phyloP scores from a whole-genome alignment of 106 monocot genomes.

The Dendrobium chrysotoxum region DNA sequence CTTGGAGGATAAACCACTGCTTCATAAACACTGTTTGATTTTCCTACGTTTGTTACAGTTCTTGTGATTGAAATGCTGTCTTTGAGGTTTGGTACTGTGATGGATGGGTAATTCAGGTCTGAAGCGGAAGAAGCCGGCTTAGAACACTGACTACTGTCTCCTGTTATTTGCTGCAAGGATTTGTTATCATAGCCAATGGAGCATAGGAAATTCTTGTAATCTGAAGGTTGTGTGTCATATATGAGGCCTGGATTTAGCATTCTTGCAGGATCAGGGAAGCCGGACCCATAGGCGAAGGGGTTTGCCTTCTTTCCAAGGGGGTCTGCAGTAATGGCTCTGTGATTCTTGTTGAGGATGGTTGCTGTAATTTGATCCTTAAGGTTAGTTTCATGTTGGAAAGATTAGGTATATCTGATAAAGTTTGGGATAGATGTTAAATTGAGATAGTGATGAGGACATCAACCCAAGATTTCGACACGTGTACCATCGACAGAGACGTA shows the following conservation, averaged over 20 bases:
- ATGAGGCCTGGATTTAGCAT: conserved; percentile 70
- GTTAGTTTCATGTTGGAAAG: neutral
- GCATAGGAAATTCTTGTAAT: conserved; percentile 74
- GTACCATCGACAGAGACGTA: too few species aligned
- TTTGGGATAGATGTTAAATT: neutral
- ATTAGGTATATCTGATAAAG: neutral
- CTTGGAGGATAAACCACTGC: conserved; percentile 33
- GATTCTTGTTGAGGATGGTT: conserved; percentile 44
- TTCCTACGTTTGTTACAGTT: conserved; percentile 82
- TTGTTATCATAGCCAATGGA: conserved; percentile 61
- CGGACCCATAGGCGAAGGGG: conserved; percentile 84
- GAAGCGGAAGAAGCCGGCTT: conserved; percentile 18
- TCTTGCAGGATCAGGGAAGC: conserved; percentile 50
- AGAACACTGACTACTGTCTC: conserved; percentile 45
- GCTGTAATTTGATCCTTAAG: conserved; percentile 33
- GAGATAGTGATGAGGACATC: too few species aligned
- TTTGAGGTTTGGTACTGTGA: conserved; percentile 53
- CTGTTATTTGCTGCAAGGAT: conserved; percentile 50
- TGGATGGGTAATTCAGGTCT: conserved; percentile 81
- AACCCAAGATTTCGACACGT: too few species aligned
- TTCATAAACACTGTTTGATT: conserved; percentile 32
- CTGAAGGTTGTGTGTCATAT: conserved; percentile 53
- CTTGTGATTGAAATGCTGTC: conserved; percentile 30
- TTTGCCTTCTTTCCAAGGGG: conserved; percentile 51
- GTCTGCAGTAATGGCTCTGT: conserved; percentile 43